Conservation (phyloP, 2,329 filamentous ascomycete species). For the Penicillium sumatraense region DNA sequence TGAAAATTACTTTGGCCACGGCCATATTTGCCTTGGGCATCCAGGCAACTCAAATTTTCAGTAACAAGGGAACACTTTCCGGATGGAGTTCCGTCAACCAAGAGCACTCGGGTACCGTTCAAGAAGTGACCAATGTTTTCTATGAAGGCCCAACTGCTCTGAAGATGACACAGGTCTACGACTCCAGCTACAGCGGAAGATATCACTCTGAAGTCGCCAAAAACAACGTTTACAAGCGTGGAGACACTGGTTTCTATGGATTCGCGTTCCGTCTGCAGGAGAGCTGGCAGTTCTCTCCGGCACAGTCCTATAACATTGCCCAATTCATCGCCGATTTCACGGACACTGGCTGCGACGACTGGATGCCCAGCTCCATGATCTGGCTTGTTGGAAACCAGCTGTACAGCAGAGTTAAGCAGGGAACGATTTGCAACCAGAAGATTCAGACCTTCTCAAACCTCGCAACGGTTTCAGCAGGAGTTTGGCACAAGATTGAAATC, state of each 20-base stretch:
- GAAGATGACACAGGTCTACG: slow-evolving; percentile 49
- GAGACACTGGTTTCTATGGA: slow-evolving; percentile 55
- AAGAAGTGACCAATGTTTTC: slow-evolving; percentile 47
- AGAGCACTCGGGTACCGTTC: slow-evolving; percentile 50
- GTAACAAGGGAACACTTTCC: slow-evolving; percentile 34
- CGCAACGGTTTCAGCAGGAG: slow-evolving; percentile 46
- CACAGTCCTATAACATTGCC: slow-evolving; percentile 53
- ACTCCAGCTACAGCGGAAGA: slow-evolving; percentile 47
- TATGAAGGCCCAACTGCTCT: slow-evolving; percentile 47
- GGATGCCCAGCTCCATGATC: slow-evolving; percentile 56
- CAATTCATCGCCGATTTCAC: slow-evolving; percentile 59
- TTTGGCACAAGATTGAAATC: slow-evolving; percentile 54
- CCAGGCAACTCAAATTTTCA: slow-evolving; percentile 24
- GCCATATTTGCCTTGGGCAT: not conserved
- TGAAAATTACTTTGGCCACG: not conserved
- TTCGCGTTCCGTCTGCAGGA: slow-evolving; percentile 56
- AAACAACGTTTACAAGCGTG: slow-evolving; percentile 51
- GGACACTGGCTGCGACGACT: slow-evolving; percentile 51
- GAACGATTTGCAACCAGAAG: slow-evolving; percentile 43
- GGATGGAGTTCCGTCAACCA: slow-evolving; percentile 48
- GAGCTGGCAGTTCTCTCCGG: slow-evolving; percentile 51
- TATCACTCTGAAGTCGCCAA: slow-evolving; percentile 57
- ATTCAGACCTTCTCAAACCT: slow-evolving; percentile 39
- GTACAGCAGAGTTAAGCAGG: slow-evolving; percentile 48
- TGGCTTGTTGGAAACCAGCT: slow-evolving; percentile 53